Conservation (phyloP, 192 early-diverging fungal species). For the Entrophospora sp. region DNA sequence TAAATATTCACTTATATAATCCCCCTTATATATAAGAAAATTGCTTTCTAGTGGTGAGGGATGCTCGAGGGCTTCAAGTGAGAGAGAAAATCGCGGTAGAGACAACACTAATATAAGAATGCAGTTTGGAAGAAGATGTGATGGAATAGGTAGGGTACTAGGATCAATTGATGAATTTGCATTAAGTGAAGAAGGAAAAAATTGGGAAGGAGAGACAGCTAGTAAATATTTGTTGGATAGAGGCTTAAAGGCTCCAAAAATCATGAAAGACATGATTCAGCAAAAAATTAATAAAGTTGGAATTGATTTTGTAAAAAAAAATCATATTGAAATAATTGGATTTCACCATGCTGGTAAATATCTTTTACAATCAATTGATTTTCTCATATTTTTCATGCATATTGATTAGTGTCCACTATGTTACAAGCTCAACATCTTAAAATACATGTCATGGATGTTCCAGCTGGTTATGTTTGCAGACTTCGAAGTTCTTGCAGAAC, state of each 20-base stretch:
- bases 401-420: background rate
- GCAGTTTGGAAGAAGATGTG: conserved; percentile 12
- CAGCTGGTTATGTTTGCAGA: conserved; percentile 10
- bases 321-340: conserved; percentile 12
- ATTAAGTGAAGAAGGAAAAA: conserved; percentile 12
- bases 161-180: conserved; percentile 20
- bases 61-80: conserved; percentile 11
- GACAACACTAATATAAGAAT: background rate
- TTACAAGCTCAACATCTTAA: conserved; percentile 16
- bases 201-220: background rate
- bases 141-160: conserved; percentile 9
- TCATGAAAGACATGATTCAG: conserved; percentile 10
- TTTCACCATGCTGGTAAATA: conserved; percentile 19
- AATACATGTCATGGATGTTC: conserved; percentile 9
- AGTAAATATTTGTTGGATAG: conserved; percentile 17
- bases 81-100: conserved; percentile 8
- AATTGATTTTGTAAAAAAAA: background rate
- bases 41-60: conserved; percentile 14
- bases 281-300: conserved; percentile 16
- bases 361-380: conserved; percentile 6
- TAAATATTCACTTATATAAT: background rate
- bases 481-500: conserved; percentile 9
- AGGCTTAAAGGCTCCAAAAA: conserved; percentile 4
- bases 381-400: background rate
- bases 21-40: conserved; percentile 1